Evolutionary conservation across 495 filamentous ascomycete species (phyloP).

Genomic region (Cercophora sp.): DNA sequence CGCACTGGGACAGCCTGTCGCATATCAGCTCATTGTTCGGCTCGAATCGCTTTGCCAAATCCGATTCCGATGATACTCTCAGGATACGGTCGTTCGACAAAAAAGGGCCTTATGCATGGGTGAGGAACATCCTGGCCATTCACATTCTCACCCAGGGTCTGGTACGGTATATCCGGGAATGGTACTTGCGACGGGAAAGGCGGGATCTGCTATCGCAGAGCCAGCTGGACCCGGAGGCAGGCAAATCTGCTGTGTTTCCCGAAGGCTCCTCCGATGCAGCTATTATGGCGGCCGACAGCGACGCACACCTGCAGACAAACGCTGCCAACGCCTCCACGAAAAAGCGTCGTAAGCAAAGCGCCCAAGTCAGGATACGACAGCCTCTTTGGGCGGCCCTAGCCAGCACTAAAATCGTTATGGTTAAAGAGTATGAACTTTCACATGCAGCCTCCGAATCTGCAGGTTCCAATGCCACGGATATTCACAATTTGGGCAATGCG

Average conservation of each 20-base stretch:
- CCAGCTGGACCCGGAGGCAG: slow-evolving; percentile 44
- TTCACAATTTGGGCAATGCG: slow-evolving; percentile 73
- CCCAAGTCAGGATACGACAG: slow-evolving; percentile 82
- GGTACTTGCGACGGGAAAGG: slow-evolving; percentile 53
- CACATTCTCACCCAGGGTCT: slow-evolving; percentile 85
- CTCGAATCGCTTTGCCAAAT: slow-evolving; percentile 35
- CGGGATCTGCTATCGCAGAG: slow-evolving; percentile 43
- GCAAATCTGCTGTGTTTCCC: slow-evolving; percentile 33
- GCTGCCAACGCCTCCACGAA: slow-evolving; percentile 51
- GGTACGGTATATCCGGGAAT: slow-evolving; percentile 58
- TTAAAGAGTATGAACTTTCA: slow-evolving; percentile 87
- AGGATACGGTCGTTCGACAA: slow-evolving; percentile 40
- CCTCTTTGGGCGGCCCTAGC: slow-evolving; percentile 93
- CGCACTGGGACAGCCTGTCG: slow-evolving; percentile 43
- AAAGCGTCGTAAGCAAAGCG: slow-evolving; percentile 84
- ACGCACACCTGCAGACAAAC: slow-evolving; percentile 32
- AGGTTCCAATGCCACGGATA: slow-evolving; percentile 71
- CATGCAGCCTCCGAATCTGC: slow-evolving; percentile 70
- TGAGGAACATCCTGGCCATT: slow-evolving; percentile 65
- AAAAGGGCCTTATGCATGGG: slow-evolving; percentile 49
- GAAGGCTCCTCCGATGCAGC: slow-evolving; percentile 38
- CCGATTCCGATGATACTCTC: slow-evolving; percentile 39
- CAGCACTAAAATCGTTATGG: slow-evolving; percentile 88
- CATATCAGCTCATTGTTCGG: slow-evolving; percentile 39
- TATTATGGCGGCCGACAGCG: slow-evolving; percentile 44